These are phyloP conservation scores for Cordyceps fumosorosea DNA, from an alignment of 2,329 filamentous ascomycete species.

Conservation along the genomic window DNA sequence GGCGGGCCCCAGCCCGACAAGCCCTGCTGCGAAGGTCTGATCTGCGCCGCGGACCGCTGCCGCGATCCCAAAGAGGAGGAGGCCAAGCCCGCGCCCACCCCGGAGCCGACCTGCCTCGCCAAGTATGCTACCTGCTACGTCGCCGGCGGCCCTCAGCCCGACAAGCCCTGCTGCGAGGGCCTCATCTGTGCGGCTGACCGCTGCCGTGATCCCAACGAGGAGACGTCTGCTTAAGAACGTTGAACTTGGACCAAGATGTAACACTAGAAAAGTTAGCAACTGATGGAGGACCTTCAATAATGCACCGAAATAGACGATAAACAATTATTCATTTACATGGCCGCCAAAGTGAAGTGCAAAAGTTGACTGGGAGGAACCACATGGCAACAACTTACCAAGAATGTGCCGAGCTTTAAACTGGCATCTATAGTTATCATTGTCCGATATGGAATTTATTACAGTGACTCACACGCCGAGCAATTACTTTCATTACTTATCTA, in stretches of 20 bases:
- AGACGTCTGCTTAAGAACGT: background rate
- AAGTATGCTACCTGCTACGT: slow-evolving; percentile 4
- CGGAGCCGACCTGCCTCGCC: slow-evolving; percentile 1
- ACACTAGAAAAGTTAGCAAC: no score
- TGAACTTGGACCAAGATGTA: no score
- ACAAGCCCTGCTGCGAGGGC: background rate
- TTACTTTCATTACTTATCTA: no score
- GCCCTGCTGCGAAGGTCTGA: background rate
- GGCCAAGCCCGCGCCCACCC: background rate
- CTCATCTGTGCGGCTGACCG: background rate
- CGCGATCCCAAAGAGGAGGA: background rate
- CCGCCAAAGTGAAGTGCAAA: background rate
- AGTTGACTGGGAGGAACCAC: background rate
- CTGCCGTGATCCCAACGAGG: slow-evolving; percentile 1
- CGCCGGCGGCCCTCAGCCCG: background rate
- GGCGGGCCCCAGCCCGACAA: background rate
- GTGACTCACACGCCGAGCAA: background rate
- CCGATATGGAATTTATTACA: background rate
- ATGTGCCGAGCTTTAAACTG: no score
- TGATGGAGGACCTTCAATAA: background rate
- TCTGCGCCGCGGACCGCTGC: slow-evolving; percentile 5
- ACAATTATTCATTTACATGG: no score
- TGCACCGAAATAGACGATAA: background rate
- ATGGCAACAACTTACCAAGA: background rate
- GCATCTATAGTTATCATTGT: background rate